A percentile compares a stretch with the other conserved stretches of the same genome.
These are phyloP conservation scores for Elsinoe arachidis DNA, from an alignment of 2,329 filamentous ascomycete genomes.

Conservation along the genomic window DNA sequence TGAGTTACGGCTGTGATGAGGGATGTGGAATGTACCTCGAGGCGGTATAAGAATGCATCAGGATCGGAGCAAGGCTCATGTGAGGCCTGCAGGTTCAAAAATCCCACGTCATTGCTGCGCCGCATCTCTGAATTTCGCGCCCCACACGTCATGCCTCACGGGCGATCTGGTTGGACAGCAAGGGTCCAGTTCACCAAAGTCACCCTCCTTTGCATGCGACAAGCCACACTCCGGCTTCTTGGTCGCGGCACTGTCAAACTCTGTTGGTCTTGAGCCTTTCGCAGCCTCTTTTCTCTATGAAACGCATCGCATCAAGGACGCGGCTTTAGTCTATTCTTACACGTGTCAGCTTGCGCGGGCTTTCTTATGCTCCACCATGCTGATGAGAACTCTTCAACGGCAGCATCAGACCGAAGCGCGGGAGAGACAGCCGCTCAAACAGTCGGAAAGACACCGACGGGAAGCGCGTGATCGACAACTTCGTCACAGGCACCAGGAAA, in stretches of 20 bases:
- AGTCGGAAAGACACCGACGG: not conserved
- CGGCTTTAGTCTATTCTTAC: slow-evolving; percentile 1
- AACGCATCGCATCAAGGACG: not conserved
- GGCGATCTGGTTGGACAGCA: not conserved
- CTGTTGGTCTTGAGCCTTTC: not conserved
- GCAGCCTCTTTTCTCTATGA: not conserved
- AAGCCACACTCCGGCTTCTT: not conserved
- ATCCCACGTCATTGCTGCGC: slow-evolving; percentile 3
- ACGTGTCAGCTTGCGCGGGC: slow-evolving; percentile 1
- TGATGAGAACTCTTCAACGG: not conserved
- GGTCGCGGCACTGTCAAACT: not conserved
- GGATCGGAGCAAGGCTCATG: slow-evolving; percentile 7
- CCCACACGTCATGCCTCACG: not conserved
- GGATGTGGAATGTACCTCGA: not conserved
- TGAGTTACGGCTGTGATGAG: not conserved
- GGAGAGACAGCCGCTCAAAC: not conserved
- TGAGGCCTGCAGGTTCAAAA: not conserved
- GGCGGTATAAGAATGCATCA: slow-evolving; percentile 2
- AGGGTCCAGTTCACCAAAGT: slow-evolving; percentile 1
- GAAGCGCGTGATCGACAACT: not conserved
- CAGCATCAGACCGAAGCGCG: not conserved
- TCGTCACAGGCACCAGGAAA: slow-evolving; percentile 11
- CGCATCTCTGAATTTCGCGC: not conserved
- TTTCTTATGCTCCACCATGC: not conserved
- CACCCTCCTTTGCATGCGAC: not conserved